Base-by-base conservation (phyloP, 1,284 basidiomycete genomes). In the Schizophyllum commune region DNA sequence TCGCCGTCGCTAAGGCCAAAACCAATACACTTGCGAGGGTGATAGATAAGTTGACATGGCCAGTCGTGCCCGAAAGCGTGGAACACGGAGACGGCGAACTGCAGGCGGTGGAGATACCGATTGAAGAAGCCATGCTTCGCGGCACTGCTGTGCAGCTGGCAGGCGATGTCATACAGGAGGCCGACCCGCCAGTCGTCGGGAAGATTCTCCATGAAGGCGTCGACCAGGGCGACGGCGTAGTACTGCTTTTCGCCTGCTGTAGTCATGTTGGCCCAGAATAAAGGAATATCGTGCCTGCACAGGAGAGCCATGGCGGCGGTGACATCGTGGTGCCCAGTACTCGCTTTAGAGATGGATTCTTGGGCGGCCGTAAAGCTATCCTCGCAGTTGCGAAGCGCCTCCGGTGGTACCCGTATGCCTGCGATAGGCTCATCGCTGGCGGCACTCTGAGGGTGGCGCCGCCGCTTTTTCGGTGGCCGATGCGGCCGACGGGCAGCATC, bases 331-430 rank as follows among this genome's bases (percentile, higher is more conserved):
- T 70, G 70, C 22, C 65, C 62, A 8, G 69, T 70, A 60, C 69
- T 71, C 21, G 73, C 69, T 59, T 74, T 74, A 34, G 66, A 53
- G 0, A 65, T 55, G 19, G 62, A 67, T 55, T 71, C 68, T 60
- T 77, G 69, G 8, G 74, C 75, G 21, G 75, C 75, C 1, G 60
- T 64, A 63, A 76, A 76, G 1, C 70, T 72, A 4, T 71, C 67
- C 13, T 69, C 59, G 62, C 75, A 77, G 8, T 61, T 67, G 58
- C 72, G 66, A 9, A 75, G 63, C 3, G 69, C 69, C 1, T 55
- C 53, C 32, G 32, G 19, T 7, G 58, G 59, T 8, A 62, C 34
- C 2, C n/a, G 55, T 8, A 58, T n/a, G 2, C 52, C 27, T 2
- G 51, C n/a, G 39, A 47, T 21, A 39, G 39, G 39, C 39, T 47